Evolutionary conservation across 495 filamentous ascomycete genomes (phyloP), one percentile per base, ranked within the genome.

Genomic region (Lasiosphaeria miniovina): DNA sequence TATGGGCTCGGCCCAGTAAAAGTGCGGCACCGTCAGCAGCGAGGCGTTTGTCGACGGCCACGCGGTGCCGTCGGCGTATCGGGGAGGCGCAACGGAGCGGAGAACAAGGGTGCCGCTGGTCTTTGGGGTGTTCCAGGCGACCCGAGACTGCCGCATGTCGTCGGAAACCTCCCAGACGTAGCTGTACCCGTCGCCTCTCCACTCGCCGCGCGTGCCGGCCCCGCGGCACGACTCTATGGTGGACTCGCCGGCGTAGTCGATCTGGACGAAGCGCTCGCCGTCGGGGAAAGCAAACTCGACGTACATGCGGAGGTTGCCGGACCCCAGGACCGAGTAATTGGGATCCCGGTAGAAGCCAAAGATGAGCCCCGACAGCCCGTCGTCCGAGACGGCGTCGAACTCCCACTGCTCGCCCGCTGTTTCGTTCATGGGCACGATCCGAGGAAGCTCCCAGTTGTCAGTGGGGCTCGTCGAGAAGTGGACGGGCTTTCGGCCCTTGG

Each of bases 291-390:
- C 52, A 10, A 60, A 54, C 52, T 60, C 58, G 41, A 54, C 51
- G 15, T 54, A 60, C 52, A 60, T 48, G 15, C 58, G 51, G 32
- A 60, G 11, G 40, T 60, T 60, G 0, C 58, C 58, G 10, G 58
- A 34, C 1, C 58, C 58, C 14, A 60, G 14, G 10, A 60, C 33
- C 0, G 58, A 54, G 58, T 60, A 60, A 45, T 60, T 60, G 5
- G 58, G 58, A 14, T 60, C 58, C 11, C 58, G 58, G 52, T 60
- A 60, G 51, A 60, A 60, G 9, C 58, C 58, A 14, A 60, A 49
- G 58, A 54, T 54, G 17, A 60, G 41, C 4, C 51, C 58, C 4
- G 52, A 54, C 0, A 60, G 52, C 0, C 58, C 58, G 40, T 60
- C 58, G 15, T 54, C 58, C 11, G 58, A 60, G 32, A 60, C 58